Conservation (phyloP, 108 stramenopile genomes). For the Cylindrotheca closterium region DNA sequence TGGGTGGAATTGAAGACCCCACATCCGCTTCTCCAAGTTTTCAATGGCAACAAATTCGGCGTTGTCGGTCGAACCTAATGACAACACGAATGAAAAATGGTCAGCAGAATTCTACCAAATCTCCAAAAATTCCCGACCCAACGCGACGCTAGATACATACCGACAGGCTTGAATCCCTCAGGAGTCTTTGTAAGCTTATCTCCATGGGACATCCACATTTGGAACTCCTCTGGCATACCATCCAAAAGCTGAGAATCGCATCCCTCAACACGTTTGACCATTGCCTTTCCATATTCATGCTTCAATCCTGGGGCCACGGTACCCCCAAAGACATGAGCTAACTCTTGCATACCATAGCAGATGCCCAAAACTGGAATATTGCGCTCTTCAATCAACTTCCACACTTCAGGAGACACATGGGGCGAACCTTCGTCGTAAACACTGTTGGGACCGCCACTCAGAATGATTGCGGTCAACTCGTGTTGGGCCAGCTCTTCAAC, state of each 20-base stretch:
- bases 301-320: conserved; percentile 86
- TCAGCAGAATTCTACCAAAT: neutral
- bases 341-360: conserved; percentile 97
- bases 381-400: conserved; percentile 85
- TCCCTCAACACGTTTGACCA: conserved; percentile 63
- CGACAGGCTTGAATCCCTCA: conserved; percentile 86
- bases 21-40: conserved; percentile 76
- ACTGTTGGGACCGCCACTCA: conserved; percentile 92
- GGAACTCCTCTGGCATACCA: conserved; percentile 78
- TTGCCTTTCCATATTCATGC: conserved; percentile 96
- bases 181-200: conserved; percentile 92
- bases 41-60: conserved; percentile 93
- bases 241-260: conserved; percentile 75
- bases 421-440: conserved; percentile 96
- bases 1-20: conserved; percentile 98
- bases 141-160: conserved; percentile 42
- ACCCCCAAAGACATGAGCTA: conserved; percentile 90
- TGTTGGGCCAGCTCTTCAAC: conserved; percentile 76
- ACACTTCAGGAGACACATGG: conserved; percentile 92
- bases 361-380: conserved; percentile 94
- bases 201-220: conserved; percentile 99
- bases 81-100: conserved; percentile 3
- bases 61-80: conserved; percentile 69
- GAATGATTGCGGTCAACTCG: conserved; percentile 88
- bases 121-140: too few relatives aligned